These are phyloP conservation scores for Jimgerdemannia flammicorona DNA, from an alignment of 192 early-diverging fungal species.

Conservation along the genomic window DNA sequence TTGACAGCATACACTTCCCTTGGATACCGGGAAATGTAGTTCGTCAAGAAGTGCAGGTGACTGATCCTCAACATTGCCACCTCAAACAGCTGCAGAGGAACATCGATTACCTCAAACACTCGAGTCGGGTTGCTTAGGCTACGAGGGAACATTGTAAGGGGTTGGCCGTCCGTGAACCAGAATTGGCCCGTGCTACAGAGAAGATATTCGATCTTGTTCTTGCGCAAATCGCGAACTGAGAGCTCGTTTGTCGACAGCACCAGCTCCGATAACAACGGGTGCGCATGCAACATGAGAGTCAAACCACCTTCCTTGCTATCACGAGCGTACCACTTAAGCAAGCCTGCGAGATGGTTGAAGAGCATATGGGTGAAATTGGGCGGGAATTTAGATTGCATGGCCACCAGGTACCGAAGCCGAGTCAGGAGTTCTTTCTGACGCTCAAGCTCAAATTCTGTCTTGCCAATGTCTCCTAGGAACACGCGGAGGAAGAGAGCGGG, in stretches of 20 bases:
- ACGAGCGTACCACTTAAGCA: constrained; percentile 51
- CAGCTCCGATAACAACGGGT: constrained; percentile 47
- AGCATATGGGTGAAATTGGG: constrained; percentile 45
- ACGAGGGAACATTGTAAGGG: constrained; percentile 45
- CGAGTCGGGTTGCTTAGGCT: constrained; percentile 15
- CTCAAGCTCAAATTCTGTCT: constrained; percentile 20
- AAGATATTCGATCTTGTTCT: constrained; percentile 54
- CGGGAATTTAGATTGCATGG: constrained; percentile 42
- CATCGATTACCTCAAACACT: constrained; percentile 29
- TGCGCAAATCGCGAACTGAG: constrained; percentile 46
- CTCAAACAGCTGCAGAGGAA: constrained; percentile 34
- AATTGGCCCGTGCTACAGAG: constrained; percentile 45
- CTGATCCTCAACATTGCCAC: constrained; percentile 46
- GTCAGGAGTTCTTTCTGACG: constrained; percentile 34
- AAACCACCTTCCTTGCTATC: constrained; percentile 36
- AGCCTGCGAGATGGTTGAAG: constrained; percentile 52
- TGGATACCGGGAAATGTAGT: constrained; percentile 45
- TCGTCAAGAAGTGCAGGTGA: constrained; percentile 54
- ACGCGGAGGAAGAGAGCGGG: constrained; percentile 47
- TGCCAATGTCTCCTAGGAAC: constrained; percentile 49
- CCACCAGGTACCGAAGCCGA: constrained; percentile 39
- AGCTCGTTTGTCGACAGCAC: constrained; percentile 48
- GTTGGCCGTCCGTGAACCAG: constrained; percentile 48
- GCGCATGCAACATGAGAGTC: constrained; percentile 31
- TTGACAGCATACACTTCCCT: constrained; percentile 46